A percentile compares a stretch with the other conserved stretches of the same genome.
Conservation (phyloP, 116 monocot genomes). For the Cymodocea nodosa region DNA sequence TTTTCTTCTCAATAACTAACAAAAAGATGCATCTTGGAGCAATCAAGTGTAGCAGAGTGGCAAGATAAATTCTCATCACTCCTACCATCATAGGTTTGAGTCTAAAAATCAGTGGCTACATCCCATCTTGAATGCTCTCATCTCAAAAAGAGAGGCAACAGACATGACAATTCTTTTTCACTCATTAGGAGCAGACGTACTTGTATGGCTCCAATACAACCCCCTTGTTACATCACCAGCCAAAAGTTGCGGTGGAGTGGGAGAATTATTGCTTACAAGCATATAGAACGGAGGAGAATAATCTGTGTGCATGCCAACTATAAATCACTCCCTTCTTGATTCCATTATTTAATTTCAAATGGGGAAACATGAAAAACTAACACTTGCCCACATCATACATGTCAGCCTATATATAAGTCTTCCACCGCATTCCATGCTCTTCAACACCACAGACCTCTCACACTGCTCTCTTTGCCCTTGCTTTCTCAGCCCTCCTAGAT, state of each 20-base stretch:
- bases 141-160: background rate
- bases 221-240: background rate
- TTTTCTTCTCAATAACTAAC: too few species aligned
- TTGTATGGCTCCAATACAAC: background rate
- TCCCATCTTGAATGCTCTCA: background rate
- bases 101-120: too few species aligned
- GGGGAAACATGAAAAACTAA: background rate
- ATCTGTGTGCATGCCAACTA: constrained; percentile 8
- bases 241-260: background rate
- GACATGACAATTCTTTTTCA: background rate
- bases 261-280: constrained; percentile 1
- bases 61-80: too few species aligned
- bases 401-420: background rate
- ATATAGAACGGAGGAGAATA: constrained; percentile 7
- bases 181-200: background rate
- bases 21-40: too few species aligned
- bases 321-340: background rate
- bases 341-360: background rate
- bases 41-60: too few species aligned
- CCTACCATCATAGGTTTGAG: background rate
- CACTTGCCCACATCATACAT: background rate
- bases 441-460: too few species aligned
- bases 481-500: background rate
- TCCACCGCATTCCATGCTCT: background rate
- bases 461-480: background rate